phyloP scores from a whole-genome alignment of 2,329 filamentous ascomycete genomes.

The Pleomassaria siparia region DNA sequence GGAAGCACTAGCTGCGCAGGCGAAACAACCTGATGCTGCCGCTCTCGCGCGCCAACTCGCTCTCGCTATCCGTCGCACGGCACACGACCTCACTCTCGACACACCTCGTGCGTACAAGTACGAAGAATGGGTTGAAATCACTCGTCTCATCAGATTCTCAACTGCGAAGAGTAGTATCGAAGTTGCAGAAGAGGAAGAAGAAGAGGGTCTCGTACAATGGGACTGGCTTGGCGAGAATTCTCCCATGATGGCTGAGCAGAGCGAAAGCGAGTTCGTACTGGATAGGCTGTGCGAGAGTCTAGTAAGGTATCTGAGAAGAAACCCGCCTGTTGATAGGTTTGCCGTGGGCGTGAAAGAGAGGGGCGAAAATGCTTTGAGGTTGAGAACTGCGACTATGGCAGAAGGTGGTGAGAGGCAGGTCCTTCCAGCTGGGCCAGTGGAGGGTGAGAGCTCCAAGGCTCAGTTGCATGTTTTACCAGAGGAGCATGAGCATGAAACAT shows the following conservation, averaged over 20 bases:
- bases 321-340: constrained; percentile 9
- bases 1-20: constrained; percentile 58
- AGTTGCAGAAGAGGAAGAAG: constrained; percentile 50
- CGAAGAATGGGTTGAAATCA: constrained; percentile 84
- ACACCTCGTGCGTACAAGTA: constrained; percentile 71
- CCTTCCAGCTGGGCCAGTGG: not conserved
- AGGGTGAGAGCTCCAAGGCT: not conserved
- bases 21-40: constrained; percentile 44
- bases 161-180: constrained; percentile 21
- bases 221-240: constrained; percentile 72
- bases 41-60: constrained; percentile 65
- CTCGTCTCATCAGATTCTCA: constrained; percentile 68
- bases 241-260: constrained; percentile 64
- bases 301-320: constrained; percentile 29
- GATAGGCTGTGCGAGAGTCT: constrained; percentile 67
- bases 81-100: constrained; percentile 61
- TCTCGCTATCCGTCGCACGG: constrained; percentile 68
- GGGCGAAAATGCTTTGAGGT: constrained; percentile 1
- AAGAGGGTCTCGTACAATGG: constrained; percentile 65
- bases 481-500: not conserved
- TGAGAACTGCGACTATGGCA: not conserved
- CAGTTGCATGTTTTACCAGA: not conserved
- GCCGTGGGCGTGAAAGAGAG: constrained; percentile 6
- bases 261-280: constrained; percentile 68
- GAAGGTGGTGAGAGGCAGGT: not conserved